A percentile compares a stretch with the other conserved stretches of the same genome.
phyloP scores from a whole-genome alignment of 2,329 filamentous ascomycete genomes.

The Cladosporium cucumerinum region DNA sequence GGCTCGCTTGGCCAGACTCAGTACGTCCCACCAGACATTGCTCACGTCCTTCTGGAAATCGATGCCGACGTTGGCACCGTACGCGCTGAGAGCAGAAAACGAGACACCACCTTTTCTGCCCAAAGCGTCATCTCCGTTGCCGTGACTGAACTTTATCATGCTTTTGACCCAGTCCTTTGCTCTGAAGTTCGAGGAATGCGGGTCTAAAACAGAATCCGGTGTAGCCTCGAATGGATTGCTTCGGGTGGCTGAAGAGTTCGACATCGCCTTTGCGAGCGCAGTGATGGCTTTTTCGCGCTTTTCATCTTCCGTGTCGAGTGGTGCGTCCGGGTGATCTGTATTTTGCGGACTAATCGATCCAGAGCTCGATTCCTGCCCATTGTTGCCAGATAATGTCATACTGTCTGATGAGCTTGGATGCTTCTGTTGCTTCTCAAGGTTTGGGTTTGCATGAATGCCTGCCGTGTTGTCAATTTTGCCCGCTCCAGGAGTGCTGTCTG shows the following conservation, averaged over 20 bases:
- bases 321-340: too few relatives aligned
- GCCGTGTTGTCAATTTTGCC: not conserved
- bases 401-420: too few relatives aligned
- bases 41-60: constrained; percentile 52
- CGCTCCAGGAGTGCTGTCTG: not conserved
- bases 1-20: constrained; percentile 37
- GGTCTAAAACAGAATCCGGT: constrained; percentile 44
- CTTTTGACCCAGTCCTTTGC: constrained; percentile 49
- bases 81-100: constrained; percentile 47
- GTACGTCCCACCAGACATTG: constrained; percentile 44
- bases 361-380: too few relatives aligned
- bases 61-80: constrained; percentile 47
- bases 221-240: constrained; percentile 40
- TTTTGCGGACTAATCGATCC: too few relatives aligned
- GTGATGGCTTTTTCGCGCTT: constrained; percentile 36
- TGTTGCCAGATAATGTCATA: too few relatives aligned
- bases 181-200: constrained; percentile 47
- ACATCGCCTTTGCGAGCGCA: constrained; percentile 42
- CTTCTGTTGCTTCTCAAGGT: too few relatives aligned
- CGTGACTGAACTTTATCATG: constrained; percentile 45
- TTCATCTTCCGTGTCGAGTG: too few relatives aligned
- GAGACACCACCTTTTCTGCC: constrained; percentile 45
- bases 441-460: not conserved
- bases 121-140: constrained; percentile 40
- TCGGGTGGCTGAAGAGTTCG: constrained; percentile 36